Evolutionary conservation across 208 protist species (phyloP).

Genomic region (Phytomonas francai): DNA sequence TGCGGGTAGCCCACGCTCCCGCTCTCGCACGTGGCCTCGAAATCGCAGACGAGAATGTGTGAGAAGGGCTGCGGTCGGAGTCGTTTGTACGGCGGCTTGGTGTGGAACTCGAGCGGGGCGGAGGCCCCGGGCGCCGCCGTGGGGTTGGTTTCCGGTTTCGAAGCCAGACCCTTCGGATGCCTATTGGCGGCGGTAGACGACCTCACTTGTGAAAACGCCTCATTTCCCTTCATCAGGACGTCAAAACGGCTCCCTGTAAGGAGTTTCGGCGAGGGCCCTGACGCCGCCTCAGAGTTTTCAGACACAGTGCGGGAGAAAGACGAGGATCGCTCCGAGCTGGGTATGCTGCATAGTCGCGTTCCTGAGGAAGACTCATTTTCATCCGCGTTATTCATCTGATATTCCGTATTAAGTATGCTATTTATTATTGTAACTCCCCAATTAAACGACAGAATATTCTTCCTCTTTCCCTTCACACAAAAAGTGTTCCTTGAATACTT

Average conservation of each 20-base stretch:
- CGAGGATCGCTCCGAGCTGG: background rate
- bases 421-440: background rate
- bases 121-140: background rate
- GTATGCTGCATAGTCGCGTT: background rate
- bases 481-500: background rate
- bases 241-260: conserved; percentile 44
- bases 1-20: conserved; percentile 62
- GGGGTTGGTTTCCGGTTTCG: background rate
- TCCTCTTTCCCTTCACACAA: background rate
- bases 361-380: background rate
- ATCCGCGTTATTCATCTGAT: background rate
- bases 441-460: background rate
- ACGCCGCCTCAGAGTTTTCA: background rate
- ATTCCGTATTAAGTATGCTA: background rate
- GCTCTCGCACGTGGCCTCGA: conserved; percentile 87
- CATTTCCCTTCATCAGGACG: conserved; percentile 27
- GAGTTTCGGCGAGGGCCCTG: background rate
- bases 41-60: conserved; percentile 89
- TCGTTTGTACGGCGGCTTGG: conserved; percentile 21
- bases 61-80: conserved; percentile 74
- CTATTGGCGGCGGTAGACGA: background rate
- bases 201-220: background rate
- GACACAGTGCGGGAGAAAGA: background rate
- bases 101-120: conserved; percentile 15
- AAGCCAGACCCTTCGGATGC: background rate